Percentiles rank a stretch among this genome's conserved stretches.
Evolutionary conservation across 2,329 filamentous ascomycete genomes (phyloP).

Genomic region (Pseudodiploospora longispora): DNA sequence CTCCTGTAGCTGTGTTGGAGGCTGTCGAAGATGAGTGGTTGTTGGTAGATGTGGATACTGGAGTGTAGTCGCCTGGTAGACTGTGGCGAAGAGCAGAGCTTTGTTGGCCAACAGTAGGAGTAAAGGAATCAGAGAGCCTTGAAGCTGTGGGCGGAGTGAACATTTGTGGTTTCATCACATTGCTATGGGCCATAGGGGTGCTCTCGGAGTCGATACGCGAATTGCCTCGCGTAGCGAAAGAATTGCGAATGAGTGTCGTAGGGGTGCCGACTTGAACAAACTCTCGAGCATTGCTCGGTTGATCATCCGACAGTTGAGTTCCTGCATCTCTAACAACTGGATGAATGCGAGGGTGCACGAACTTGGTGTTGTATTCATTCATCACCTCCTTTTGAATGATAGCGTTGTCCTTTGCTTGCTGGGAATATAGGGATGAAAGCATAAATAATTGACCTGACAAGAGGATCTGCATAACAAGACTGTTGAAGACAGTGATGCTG

Average conservation of each 20-base stretch:
- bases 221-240: conserved; percentile 77
- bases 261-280: conserved; percentile 45
- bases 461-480: conserved; percentile 65
- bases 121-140: conserved; percentile 28
- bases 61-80: conserved; percentile 24
- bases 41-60: conserved; percentile 18
- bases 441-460: conserved; percentile 71
- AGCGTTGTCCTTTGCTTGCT: conserved; percentile 76
- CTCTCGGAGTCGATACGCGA: conserved; percentile 65
- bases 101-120: conserved; percentile 19
- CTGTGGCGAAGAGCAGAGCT: conserved; percentile 24
- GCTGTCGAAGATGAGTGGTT: conserved; percentile 14
- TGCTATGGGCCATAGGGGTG: conserved; percentile 26
- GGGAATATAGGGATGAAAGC: conserved; percentile 65
- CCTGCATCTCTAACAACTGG: conserved; percentile 69
- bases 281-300: conserved; percentile 32
- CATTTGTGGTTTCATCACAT: conserved; percentile 30
- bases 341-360: conserved; percentile 82
- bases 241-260: conserved; percentile 58
- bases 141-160: conserved; percentile 29
- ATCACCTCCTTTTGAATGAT: conserved; percentile 88
- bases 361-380: conserved; percentile 94
- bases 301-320: conserved; percentile 60
- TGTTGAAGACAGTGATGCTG: conserved; percentile 78
- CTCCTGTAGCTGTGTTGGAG: conserved; percentile 42